phyloP scores from a whole-genome alignment of 257 asterid genomes.

The Handroanthus guayacan region DNA sequence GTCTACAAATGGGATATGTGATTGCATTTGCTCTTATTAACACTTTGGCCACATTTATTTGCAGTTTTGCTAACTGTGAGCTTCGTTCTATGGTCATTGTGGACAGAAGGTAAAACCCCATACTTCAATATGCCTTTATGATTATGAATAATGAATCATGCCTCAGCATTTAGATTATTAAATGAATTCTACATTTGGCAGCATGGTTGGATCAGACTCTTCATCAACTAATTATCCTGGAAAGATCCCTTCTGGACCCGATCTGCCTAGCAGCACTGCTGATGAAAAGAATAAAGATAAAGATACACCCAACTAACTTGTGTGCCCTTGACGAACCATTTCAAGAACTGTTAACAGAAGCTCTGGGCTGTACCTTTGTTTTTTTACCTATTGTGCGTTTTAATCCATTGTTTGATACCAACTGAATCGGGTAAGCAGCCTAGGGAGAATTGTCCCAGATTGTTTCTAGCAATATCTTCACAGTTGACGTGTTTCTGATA shows the following conservation, averaged over 20 bases:
- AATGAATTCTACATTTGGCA: constrained; percentile 39
- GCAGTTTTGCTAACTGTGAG: constrained; percentile 91
- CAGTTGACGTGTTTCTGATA: neutral
- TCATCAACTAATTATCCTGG: constrained; percentile 69
- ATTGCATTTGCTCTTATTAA: constrained; percentile 15
- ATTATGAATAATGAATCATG: neutral
- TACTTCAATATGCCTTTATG: constrained; percentile 9
- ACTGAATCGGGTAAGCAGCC: neutral
- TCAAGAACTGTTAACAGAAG: neutral
- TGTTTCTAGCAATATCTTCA: neutral
- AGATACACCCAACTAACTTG: constrained; percentile 25
- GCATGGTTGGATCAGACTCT: constrained; percentile 60
- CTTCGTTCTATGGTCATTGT: constrained; percentile 86
- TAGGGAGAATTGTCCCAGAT: constrained; percentile 1
- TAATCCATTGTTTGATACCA: neutral
- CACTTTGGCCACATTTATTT: constrained; percentile 25
- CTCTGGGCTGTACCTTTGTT: neutral
- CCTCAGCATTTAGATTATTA: neutral
- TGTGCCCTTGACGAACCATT: neutral
- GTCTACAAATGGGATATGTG: constrained; percentile 1
- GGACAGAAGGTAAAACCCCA: constrained; percentile 65
- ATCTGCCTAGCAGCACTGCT: constrained; percentile 55
- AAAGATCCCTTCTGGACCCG: constrained; percentile 68
- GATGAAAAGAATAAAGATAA: constrained; percentile 53
- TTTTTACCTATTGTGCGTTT: neutral